Conservation (phyloP, 169 alveolate genomes). For the Cryptosporidium sp. region DNA sequence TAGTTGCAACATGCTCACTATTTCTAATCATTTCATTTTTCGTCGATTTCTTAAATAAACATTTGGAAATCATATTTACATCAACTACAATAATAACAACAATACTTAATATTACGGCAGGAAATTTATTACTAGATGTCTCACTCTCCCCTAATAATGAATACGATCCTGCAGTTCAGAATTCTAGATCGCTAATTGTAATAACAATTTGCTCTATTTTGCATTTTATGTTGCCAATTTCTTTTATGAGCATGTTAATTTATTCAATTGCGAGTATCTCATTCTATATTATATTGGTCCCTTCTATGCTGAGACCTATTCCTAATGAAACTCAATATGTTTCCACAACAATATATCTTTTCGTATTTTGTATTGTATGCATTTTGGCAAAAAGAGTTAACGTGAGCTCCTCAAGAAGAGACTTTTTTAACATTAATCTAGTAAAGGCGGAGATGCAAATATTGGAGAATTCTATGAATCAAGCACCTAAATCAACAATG, state of each 20-base stretch:
- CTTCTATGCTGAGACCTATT: conserved; percentile 63
- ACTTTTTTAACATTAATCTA: conserved; percentile 57
- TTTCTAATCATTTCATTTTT: conserved; percentile 45
- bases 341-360: conserved; percentile 46
- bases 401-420: conserved; percentile 61
- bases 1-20: conserved; percentile 57
- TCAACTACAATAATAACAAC: conserved; percentile 44
- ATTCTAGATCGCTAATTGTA: conserved; percentile 63
- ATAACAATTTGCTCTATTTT: conserved; percentile 44
- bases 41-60: conserved; percentile 30
- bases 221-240: conserved; percentile 62
- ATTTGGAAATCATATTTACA: conserved; percentile 58
- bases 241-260: conserved; percentile 46
- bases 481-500: conserved; percentile 67
- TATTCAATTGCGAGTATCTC: conserved; percentile 43
- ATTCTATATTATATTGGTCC: conserved; percentile 71
- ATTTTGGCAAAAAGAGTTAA: conserved; percentile 64
- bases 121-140: conserved; percentile 59
- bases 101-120: conserved; percentile 62
- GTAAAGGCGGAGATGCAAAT: conserved; percentile 67
- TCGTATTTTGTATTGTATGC: conserved; percentile 62
- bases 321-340: conserved; percentile 69
- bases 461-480: conserved; percentile 68
- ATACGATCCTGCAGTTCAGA: conserved; percentile 52
- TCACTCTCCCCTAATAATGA: background rate